phyloP scores from a whole-genome alignment of 106 monocot genomes.

The Alisma plantagoaquatica region DNA sequence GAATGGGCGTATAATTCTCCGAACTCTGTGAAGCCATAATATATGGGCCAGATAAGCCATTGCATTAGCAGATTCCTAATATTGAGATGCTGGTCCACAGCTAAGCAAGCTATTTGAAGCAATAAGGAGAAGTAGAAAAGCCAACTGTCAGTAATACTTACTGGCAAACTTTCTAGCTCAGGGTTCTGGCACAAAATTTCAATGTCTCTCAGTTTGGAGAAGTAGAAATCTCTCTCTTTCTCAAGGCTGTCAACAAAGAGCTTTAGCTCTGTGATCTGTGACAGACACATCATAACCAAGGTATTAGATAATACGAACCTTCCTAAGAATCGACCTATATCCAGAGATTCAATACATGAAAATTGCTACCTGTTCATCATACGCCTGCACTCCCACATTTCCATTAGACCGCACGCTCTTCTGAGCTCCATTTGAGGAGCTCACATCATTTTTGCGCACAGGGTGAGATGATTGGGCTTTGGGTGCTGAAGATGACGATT shows the following conservation, averaged over 20 bases:
- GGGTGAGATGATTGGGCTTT: conserved; percentile 39
- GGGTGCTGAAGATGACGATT: conserved; percentile 33
- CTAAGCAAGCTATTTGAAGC: too few relatives aligned
- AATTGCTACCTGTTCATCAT: conserved; percentile 49
- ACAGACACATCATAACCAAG: neutral
- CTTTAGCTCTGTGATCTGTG: conserved; percentile 92
- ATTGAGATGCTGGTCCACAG: too few relatives aligned
- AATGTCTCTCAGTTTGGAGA: conserved; percentile 75
- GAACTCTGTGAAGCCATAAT: too few relatives aligned
- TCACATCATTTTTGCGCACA: conserved; percentile 29
- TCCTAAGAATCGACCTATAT: too few relatives aligned
- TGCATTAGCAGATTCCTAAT: too few relatives aligned
- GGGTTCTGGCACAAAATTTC: conserved; percentile 81
- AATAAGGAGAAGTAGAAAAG: neutral
- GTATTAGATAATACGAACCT: neutral
- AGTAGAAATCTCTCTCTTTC: conserved; percentile 98
- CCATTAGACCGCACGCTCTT: conserved; percentile 27
- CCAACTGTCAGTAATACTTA: conserved; percentile 36
- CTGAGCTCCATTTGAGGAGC: conserved; percentile 22
- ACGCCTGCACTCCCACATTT: conserved; percentile 27
- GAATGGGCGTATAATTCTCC: too few relatives aligned
- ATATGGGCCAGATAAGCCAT: too few relatives aligned
- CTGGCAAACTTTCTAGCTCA: conserved; percentile 55
- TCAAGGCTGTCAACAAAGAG: conserved; percentile 79
- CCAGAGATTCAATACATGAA: neutral